Base-by-base conservation (phyloP, 495 filamentous ascomycete genomes). In the Pseudomonodictys pantanalensis region DNA sequence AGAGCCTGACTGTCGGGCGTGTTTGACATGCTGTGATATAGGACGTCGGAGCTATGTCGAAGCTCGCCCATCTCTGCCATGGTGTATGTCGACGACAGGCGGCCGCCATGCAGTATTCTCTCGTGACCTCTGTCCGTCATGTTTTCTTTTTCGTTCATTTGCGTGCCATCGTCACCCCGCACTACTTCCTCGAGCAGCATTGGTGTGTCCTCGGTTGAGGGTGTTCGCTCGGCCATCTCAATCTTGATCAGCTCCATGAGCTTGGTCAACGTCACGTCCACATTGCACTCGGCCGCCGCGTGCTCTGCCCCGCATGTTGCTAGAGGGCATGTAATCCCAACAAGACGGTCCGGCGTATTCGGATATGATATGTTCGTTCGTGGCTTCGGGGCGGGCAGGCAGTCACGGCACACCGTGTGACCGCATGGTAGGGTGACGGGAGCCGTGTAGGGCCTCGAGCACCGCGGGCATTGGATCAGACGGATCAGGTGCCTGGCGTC, bases 361-460 rank as follows among this genome's bases (percentile, higher is more conserved):
- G 89, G 89, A 73, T 91, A 95, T 10, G 89, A 84, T 41, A 95
- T 86, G 56, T 87, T 82, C 55, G 75, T 75, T 24, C 90, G 79
- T 20, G 71, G 65, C 61, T 83, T 81, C 4, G 82, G 65, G 28
- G 79, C 70, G 6, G 92, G 91, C 1, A 96, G 73, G 72, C 92
- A 97, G 17, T 67, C 68, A 57, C 81, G 83, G 73, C 92, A 97
- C 5, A 95, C 63, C 6, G 86, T 81, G 68, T 87, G 83, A 2
- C 92, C 91, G 68, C 92, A 97, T 2, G 91, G 91, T 17, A 97
- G 75, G 3, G 88, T 89, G 41, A 89, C 76, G 11, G 92, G 90
- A 0, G 79, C 75, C 26, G 72, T 78, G 2, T 92, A 75, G 2
- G 86, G 88, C 12, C 73, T 75, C 10, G 87, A 89, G 69, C 92